phyloP scores from a whole-genome alignment of 805 yeast genomes.

The Kodamaea kakaduensis region DNA sequence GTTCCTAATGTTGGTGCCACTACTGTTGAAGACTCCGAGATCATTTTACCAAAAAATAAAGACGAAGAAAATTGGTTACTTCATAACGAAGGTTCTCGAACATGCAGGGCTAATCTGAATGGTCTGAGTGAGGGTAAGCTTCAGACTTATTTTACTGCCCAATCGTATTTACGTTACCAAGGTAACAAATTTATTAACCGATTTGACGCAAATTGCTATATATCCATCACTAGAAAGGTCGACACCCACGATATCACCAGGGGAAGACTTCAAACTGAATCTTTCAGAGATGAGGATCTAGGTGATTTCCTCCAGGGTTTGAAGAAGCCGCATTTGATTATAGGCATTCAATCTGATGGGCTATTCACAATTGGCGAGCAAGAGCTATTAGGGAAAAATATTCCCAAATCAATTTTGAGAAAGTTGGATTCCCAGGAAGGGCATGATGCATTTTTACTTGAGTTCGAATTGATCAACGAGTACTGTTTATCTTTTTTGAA shows the following conservation, averaged over 20 bases:
- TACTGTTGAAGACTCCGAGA: conserved; percentile 14
- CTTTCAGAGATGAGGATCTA: conserved; percentile 28
- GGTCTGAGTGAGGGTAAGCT: conserved; percentile 28
- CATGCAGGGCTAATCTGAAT: conserved; percentile 11
- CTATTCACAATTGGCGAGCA: conserved; percentile 91
- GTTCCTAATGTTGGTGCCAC: conserved; percentile 20
- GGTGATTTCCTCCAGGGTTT: conserved; percentile 57
- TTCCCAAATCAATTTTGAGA: conserved; percentile 66
- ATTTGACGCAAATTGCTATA: conserved; percentile 96
- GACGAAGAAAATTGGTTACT: conserved; percentile 76
- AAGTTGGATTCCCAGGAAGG: conserved; percentile 91
- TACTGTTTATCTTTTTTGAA: conserved; percentile 65
- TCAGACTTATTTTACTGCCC: conserved; percentile 83
- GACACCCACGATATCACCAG: conserved; percentile 95
- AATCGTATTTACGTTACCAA: conserved; percentile 89
- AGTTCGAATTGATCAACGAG: conserved; percentile 76
- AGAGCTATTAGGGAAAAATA: conserved; percentile 68
- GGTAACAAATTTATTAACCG: conserved; percentile 85
- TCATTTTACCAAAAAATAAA: conserved; percentile 43
- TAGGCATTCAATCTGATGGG: conserved; percentile 91
- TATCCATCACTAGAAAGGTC: conserved; percentile 85
- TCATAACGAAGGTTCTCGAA: conserved; percentile 77
- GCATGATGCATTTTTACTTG: conserved; percentile 93
- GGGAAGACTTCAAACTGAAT: conserved; percentile 49
- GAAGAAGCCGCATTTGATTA: conserved; percentile 71